phyloP scores from a whole-genome alignment of 2,329 filamentous ascomycete genomes.

The Botrytis paeoniae region DNA sequence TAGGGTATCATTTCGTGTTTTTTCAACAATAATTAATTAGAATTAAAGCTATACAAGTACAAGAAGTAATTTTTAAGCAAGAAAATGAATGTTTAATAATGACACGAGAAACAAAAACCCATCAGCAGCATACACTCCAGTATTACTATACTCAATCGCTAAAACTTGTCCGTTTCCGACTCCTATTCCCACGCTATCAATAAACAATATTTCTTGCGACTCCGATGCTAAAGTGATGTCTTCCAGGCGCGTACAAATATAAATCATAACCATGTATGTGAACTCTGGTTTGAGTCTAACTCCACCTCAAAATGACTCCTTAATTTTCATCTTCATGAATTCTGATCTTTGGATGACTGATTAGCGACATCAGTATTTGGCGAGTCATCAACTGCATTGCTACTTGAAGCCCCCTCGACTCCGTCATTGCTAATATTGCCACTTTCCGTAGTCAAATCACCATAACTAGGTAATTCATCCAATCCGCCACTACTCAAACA shows the following conservation, averaged over 20 bases:
- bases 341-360: background rate
- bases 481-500: background rate
- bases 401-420: background rate
- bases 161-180: background rate
- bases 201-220: background rate
- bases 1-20: background rate
- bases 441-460: background rate
- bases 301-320: background rate
- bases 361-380: background rate
- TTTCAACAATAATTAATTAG: background rate
- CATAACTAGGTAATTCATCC: constrained; percentile 1
- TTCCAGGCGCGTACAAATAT: background rate
- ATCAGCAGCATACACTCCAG: background rate
- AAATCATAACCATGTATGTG: background rate
- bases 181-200: background rate
- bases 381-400: background rate
- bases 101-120: background rate
- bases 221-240: background rate
- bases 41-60: background rate
- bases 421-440: background rate
- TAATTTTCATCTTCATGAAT: background rate
- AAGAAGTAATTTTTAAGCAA: background rate
- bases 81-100: background rate
- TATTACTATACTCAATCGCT: background rate
- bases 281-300: background rate